Percentiles rank a stretch among this genome's conserved stretches.
phyloP scores from a whole-genome alignment of 106 monocot species.

The Dendrobium officinale region DNA sequence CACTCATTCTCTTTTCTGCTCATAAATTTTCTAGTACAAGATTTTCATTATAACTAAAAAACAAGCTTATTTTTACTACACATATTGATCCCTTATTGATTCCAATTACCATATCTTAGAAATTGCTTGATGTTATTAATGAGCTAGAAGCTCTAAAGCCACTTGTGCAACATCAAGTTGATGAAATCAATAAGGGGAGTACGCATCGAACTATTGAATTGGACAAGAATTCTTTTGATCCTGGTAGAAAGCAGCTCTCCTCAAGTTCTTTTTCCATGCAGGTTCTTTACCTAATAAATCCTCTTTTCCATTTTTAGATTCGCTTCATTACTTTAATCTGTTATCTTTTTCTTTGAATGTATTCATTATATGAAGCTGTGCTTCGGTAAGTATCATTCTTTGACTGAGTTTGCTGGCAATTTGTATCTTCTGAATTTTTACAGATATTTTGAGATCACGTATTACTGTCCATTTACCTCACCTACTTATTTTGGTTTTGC shows the following conservation, averaged over 20 bases:
- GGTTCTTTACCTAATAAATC: slow-evolving; percentile 29
- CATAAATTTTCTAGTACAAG: neutral
- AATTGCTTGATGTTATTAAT: slow-evolving; percentile 66
- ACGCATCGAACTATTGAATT: slow-evolving; percentile 18
- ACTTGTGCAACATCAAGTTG: slow-evolving; percentile 52
- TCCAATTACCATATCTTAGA: slow-evolving; percentile 33
- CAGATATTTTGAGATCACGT: neutral
- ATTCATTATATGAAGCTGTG: neutral
- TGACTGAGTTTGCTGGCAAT: neutral
- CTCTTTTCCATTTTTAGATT: neutral
- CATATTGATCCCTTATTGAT: slow-evolving; percentile 9
- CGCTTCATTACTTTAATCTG: neutral
- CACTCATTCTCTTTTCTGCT: neutral
- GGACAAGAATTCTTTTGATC: slow-evolving; percentile 15
- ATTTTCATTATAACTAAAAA: neutral
- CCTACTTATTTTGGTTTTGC: neutral
- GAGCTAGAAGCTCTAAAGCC: slow-evolving; percentile 91
- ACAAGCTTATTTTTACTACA: neutral
- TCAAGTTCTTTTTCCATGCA: slow-evolving; percentile 30
- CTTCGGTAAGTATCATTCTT: neutral
- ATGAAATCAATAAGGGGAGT: slow-evolving; percentile 49
- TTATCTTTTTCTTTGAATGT: neutral
- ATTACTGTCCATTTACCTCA: neutral
- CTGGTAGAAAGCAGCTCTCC: slow-evolving; percentile 24
- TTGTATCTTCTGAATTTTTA: neutral